Percentiles rank a stretch among this genome's conserved stretches.
Conservation (phyloP, 345 rosid genomes). For the Viola odorata region DNA sequence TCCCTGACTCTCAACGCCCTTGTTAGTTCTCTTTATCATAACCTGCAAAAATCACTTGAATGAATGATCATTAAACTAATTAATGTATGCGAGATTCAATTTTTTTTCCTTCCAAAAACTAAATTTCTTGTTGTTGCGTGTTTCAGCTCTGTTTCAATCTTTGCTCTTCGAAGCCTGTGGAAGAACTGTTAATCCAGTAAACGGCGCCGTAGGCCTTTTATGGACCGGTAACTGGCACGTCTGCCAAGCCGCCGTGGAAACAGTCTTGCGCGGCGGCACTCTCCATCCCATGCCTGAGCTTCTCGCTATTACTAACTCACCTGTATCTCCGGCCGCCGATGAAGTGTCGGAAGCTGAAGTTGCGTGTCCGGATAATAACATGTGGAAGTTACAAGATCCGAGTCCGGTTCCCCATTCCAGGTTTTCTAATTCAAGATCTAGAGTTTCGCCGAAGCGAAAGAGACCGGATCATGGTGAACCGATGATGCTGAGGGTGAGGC, state of each 20-base stretch:
- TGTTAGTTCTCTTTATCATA: slow-evolving; percentile 27
- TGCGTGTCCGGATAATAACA: slow-evolving; percentile 35
- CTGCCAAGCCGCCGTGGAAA: slow-evolving; percentile 87
- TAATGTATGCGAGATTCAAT: too few species aligned
- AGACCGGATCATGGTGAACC: slow-evolving; percentile 25
- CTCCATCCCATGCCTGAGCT: slow-evolving; percentile 62
- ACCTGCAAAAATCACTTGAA: too few species aligned
- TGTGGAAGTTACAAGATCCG: slow-evolving; percentile 38
- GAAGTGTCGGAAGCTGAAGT: slow-evolving; percentile 62
- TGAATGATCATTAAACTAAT: too few species aligned
- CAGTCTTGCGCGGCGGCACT: slow-evolving; percentile 76
- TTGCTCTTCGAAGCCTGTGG: slow-evolving; percentile 89
- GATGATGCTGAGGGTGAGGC: slow-evolving; percentile 11
- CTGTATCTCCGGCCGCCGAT: slow-evolving; percentile 38
- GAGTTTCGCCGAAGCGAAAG: slow-evolving; percentile 47
- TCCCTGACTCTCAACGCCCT: slow-evolving; percentile 81
- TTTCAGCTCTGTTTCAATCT: slow-evolving; percentile 79
- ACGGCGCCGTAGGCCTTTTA: slow-evolving; percentile 88
- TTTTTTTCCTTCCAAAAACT: not conserved
- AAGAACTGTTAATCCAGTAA: slow-evolving; percentile 89
- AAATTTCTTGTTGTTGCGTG: not conserved
- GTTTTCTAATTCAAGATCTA: slow-evolving; percentile 67
- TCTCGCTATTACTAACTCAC: slow-evolving; percentile 30
- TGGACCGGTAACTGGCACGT: slow-evolving; percentile 91
- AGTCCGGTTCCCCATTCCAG: slow-evolving; percentile 44